A percentile compares a stretch with the other conserved stretches of the same genome.
Evolutionary conservation across 768 basidiomycete species (phyloP).

Genomic region (Mycena floridula): DNA sequence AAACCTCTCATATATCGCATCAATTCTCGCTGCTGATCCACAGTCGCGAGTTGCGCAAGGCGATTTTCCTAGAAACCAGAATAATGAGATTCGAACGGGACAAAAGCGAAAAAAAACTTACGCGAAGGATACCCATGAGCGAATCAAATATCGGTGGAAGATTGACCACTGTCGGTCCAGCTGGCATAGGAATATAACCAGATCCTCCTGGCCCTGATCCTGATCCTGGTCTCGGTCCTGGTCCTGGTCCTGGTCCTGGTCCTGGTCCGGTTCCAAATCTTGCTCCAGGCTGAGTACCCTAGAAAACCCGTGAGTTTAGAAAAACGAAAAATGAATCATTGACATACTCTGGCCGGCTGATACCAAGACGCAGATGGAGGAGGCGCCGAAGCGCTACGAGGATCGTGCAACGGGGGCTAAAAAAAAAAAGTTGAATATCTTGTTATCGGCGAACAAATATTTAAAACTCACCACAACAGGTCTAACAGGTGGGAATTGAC

Average conservation of each 20-base stretch:
- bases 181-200: constrained; percentile 39
- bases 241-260: too few relatives aligned
- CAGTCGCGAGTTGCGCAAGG: constrained; percentile 62
- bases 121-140: constrained; percentile 62
- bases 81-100: constrained; percentile 5
- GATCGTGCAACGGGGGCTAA: constrained; percentile 1
- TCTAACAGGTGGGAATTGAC: constrained; percentile 12
- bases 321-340: too few relatives aligned
- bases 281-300: too few relatives aligned
- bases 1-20: constrained; percentile 74
- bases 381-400: constrained; percentile 3
- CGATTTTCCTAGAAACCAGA: constrained; percentile 58
- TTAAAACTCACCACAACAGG: constrained; percentile 21
- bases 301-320: too few relatives aligned
- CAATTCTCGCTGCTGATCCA: constrained; percentile 74
- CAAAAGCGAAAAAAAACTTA: constrained; percentile 22
- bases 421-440: constrained; percentile 2
- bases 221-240: too few relatives aligned
- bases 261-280: too few relatives aligned
- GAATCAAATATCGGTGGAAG: constrained; percentile 61
- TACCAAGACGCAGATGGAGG: constrained; percentile 3
- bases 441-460: background rate
- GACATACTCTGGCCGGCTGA: background rate
- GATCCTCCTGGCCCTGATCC: too few relatives aligned
- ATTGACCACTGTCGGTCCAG: constrained; percentile 56